Evolutionary conservation across 2,329 filamentous ascomycete species (phyloP).

Genomic region (Cytospora leucostoma): DNA sequence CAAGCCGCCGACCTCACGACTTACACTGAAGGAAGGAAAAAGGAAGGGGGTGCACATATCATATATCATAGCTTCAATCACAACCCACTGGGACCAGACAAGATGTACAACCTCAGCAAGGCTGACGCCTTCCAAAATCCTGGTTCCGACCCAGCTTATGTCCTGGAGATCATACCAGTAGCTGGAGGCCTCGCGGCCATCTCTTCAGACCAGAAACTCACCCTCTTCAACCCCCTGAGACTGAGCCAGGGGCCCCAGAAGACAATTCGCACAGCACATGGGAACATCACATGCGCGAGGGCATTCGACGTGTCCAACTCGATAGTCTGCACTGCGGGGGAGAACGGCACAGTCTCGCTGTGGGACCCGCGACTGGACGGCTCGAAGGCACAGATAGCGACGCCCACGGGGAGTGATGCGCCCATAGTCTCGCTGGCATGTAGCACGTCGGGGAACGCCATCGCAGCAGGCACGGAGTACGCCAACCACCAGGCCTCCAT

Average conservation of each 20-base stretch:
- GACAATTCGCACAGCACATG: conserved; percentile 54
- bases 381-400: conserved; percentile 43
- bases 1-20: not conserved
- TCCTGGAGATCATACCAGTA: conserved; percentile 58
- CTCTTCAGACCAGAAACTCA: conserved; percentile 67
- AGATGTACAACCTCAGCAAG: conserved; percentile 47
- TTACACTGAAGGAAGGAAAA: not conserved
- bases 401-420: conserved; percentile 47
- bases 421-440: conserved; percentile 68
- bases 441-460: conserved; percentile 54
- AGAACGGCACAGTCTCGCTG: conserved; percentile 66
- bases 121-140: conserved; percentile 44
- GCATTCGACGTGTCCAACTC: conserved; percentile 54
- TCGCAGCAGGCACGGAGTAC: conserved; percentile 75
- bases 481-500: conserved; percentile 64
- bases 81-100: not conserved
- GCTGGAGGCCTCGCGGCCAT: conserved; percentile 55
- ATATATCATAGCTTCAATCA: not conserved
- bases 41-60: not conserved
- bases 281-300: conserved; percentile 64
- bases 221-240: conserved; percentile 61
- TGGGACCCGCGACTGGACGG: conserved; percentile 63
- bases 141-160: conserved; percentile 50
- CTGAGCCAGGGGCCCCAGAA: conserved; percentile 54
- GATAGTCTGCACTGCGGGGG: conserved; percentile 68